phyloP scores from a whole-genome alignment of 257 asterid species.

The Solanum habrochaites region DNA sequence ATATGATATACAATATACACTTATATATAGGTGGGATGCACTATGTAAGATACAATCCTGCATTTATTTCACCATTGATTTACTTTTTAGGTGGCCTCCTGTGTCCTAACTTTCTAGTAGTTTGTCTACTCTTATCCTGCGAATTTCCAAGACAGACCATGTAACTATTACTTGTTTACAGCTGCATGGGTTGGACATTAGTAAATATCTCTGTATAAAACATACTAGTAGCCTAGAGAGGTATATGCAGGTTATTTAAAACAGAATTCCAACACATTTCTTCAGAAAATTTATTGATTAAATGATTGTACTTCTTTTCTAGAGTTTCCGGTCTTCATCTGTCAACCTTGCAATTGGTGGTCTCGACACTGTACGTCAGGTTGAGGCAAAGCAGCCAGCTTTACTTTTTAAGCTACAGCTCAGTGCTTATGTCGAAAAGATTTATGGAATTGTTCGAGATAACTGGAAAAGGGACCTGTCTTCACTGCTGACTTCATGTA shows the following conservation, averaged over 20 bases:
- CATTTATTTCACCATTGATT: neutral
- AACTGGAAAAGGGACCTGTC: constrained; percentile 56
- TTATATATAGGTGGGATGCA: neutral
- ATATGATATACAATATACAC: neutral
- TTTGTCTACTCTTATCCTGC: neutral
- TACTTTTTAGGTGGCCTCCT: neutral
- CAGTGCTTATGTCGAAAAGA: constrained; percentile 78
- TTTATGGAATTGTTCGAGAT: constrained; percentile 77
- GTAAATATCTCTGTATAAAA: neutral
- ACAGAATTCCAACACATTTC: neutral
- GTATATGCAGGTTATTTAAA: neutral
- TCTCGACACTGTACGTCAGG: constrained; percentile 55
- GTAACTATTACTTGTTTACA: neutral
- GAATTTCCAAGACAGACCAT: neutral
- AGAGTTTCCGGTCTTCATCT: constrained; percentile 71
- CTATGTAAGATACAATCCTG: neutral
- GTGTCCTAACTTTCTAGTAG: neutral
- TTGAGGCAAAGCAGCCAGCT: constrained; percentile 86
- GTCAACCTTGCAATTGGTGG: constrained; percentile 50
- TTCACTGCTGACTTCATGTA: constrained; percentile 42
- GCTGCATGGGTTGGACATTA: neutral
- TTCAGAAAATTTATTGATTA: neutral
- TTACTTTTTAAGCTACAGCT: constrained; percentile 81
- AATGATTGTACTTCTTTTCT: constrained; percentile 2
- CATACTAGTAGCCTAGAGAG: neutral